A percentile compares a stretch with the other conserved stretches of the same genome.
Evolutionary conservation across 208 protist species (phyloP).

Genomic region (Acanthamoeba sp.): DNA sequence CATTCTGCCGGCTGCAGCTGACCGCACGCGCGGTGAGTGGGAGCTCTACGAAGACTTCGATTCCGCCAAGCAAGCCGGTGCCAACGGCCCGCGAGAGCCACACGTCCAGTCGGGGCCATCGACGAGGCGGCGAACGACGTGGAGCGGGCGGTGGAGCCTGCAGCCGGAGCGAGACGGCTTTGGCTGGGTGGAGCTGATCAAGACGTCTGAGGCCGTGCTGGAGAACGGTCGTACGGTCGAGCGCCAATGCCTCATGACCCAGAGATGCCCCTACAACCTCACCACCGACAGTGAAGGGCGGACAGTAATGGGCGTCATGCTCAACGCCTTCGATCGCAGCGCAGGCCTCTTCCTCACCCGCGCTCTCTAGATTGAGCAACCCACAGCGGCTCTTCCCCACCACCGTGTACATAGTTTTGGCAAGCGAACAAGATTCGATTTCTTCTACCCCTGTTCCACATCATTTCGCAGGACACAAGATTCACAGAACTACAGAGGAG

Average conservation of each 20-base stretch:
- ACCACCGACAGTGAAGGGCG: background rate
- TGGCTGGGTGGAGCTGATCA: background rate
- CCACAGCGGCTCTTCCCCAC: too few relatives aligned
- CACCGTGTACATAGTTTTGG: too few relatives aligned
- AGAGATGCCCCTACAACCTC: background rate
- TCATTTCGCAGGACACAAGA: too few relatives aligned
- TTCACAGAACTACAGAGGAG: too few relatives aligned
- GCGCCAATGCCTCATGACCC: background rate
- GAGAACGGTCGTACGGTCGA: background rate
- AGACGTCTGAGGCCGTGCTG: background rate
- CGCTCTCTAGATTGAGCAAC: too few relatives aligned
- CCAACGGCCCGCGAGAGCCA: too few relatives aligned
- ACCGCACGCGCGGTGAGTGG: background rate
- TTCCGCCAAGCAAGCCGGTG: background rate
- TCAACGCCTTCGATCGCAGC: background rate
- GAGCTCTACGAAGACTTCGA: conserved; percentile 1
- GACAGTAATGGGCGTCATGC: background rate
- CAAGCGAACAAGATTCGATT: too few relatives aligned
- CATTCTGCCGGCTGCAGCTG: background rate
- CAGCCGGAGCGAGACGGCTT: background rate
- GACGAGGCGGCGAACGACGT: background rate
- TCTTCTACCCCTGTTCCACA: too few relatives aligned
- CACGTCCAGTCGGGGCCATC: too few relatives aligned
- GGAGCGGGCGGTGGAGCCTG: background rate
- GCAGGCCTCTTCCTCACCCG: too few relatives aligned